Percentiles rank a stretch among this genome's conserved stretches.
Evolutionary conservation across 177 flowering plant species (phyloP).

Genomic region (Vitis hybrid): DNA sequence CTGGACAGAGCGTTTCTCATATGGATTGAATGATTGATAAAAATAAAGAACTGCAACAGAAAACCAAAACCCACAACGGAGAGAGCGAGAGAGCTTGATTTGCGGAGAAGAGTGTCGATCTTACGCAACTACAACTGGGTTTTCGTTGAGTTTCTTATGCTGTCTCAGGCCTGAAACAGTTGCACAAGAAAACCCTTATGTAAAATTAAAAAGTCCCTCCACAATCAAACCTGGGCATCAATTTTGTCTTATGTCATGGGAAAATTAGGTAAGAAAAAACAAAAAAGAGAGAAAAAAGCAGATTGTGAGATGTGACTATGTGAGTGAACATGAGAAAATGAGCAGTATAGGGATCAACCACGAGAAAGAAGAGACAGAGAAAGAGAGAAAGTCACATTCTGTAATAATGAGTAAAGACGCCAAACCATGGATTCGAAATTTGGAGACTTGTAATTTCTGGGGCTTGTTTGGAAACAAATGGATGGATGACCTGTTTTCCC

Average conservation of each 20-base stretch:
- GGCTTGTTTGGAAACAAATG: too few relatives aligned
- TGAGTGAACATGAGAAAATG: too few relatives aligned
- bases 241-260: conserved; percentile 12
- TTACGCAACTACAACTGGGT: not conserved
- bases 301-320: not conserved
- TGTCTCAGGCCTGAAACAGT: not conserved
- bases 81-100: not conserved
- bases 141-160: too few relatives aligned
- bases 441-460: too few relatives aligned
- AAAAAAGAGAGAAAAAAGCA: not conserved
- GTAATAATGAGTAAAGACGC: too few relatives aligned
- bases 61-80: not conserved
- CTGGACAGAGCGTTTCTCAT: not conserved
- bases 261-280: not conserved
- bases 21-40: not conserved
- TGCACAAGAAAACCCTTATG: not conserved
- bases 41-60: not conserved
- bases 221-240: not conserved
- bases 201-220: not conserved
- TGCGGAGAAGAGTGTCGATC: not conserved
- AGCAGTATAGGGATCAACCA: too few relatives aligned
- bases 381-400: too few relatives aligned
- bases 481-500: too few relatives aligned
- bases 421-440: too few relatives aligned
- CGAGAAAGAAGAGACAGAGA: too few relatives aligned